Evolutionary conservation across 768 basidiomycete species (phyloP), one percentile per base, ranked within the genome.

Genomic region (Hericium alpestre): DNA sequence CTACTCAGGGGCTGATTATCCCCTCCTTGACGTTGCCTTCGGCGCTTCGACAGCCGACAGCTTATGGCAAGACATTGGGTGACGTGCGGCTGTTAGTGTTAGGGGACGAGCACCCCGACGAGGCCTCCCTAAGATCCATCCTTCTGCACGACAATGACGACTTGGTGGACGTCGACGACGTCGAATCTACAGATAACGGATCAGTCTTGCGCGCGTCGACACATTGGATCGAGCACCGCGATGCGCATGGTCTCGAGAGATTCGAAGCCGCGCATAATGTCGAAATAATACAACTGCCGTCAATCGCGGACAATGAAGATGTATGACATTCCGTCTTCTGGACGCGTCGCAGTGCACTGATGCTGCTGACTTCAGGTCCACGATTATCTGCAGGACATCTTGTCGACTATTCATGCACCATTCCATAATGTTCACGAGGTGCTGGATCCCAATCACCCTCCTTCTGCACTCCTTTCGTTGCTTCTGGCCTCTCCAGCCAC

Each of bases 201-300:
- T 73, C 71, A 53, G 49, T 55, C 16, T 40, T 83, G 20, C 74
- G 70, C 16, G 84, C 83, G 6, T 86, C 84, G 1, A 87, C 86
- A 7, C 80, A 84, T 64, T 88, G 87, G 86, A 67, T 82, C 15
- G 84, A 86, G 63, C 82, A 83, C 62, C 74, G 72, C 22, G 83
- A 85, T 65, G 75, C 73, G 1, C 81, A 86, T 61, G 84, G 83
- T 1, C 71, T 83, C 3, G 84, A 87, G 65, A 80, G 77, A 57
- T 80, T 79, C 41, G 86, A 86, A 62, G 79, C 84, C 8, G 73
- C 77, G 12, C 72, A 78, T 60, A 88, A 88, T 63, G 71, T 88
- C 8, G 82, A 87, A 64, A 74, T 88, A 39, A 62, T 80, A 41
- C 77, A 78, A 53, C 61, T 83, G 5, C 73, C 75, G 10, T 73